phyloP scores from a whole-genome alignment of 192 early-diverging fungal genomes.

The Coemansia sp. region DNA sequence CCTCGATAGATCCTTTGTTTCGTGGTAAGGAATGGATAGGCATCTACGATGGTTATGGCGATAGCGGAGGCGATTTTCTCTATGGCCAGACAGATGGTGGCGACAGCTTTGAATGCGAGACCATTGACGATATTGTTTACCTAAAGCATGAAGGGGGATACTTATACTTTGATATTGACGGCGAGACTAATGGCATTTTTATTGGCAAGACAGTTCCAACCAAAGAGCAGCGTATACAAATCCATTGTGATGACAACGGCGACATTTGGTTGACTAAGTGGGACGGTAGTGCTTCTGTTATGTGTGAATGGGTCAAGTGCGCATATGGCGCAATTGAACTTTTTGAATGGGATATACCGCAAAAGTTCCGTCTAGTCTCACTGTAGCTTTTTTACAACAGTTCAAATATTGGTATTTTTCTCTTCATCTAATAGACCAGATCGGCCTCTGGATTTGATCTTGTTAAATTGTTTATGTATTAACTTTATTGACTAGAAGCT shows the following conservation, averaged over 20 bases:
- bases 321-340: not conserved
- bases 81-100: not conserved
- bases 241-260: conserved; percentile 5
- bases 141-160: conserved; percentile 2
- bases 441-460: not conserved
- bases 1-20: not conserved
- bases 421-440: not conserved
- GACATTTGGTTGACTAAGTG: not conserved
- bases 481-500: too few species aligned
- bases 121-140: conserved; percentile 3
- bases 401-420: not conserved
- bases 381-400: not conserved
- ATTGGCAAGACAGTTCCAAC: not conserved
- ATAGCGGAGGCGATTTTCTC: not conserved
- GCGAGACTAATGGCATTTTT: not conserved
- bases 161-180: not conserved
- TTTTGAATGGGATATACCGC: not conserved
- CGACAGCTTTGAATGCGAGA: not conserved
- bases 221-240: not conserved
- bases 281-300: too few species aligned
- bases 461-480: too few species aligned
- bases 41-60: not conserved
- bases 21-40: not conserved
- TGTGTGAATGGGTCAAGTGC: too few species aligned
- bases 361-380: conserved; percentile 3